These are phyloP conservation scores for Cryptosporidium ryanae DNA, from an alignment of 169 alveolate genomes.

Conservation along the genomic window DNA sequence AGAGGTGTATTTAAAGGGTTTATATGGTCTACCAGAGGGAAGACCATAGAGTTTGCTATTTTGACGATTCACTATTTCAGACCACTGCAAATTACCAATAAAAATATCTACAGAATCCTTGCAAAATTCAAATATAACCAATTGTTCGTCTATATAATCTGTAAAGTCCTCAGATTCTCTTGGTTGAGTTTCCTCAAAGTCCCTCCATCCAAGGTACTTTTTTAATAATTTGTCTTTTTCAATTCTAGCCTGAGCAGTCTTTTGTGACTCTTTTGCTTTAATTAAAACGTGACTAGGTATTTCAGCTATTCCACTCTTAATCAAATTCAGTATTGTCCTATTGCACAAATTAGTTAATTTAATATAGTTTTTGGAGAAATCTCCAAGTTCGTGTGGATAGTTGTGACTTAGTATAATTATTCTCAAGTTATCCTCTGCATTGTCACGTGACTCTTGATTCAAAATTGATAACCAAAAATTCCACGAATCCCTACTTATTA, in stretches of 20 bases:
- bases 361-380: neutral
- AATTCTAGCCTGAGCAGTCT: neutral
- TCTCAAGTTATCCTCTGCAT: conserved; percentile 2
- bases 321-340: neutral
- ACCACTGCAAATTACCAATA: conserved; percentile 64
- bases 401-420: conserved; percentile 19
- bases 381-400: conserved; percentile 24
- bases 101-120: conserved; percentile 64
- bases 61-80: conserved; percentile 46
- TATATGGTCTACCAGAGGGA: conserved; percentile 65
- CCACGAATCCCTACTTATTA: conserved; percentile 41
- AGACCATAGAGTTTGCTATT: conserved; percentile 42
- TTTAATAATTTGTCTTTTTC: conserved; percentile 10
- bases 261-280: conserved; percentile 1
- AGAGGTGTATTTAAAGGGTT: conserved; percentile 57
- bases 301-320: conserved; percentile 12
- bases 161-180: neutral
- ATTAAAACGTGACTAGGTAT: conserved; percentile 15
- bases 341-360: conserved; percentile 27
- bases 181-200: neutral
- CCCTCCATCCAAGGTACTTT: conserved; percentile 12
- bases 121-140: conserved; percentile 47
- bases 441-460: conserved; percentile 45
- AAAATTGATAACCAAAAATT: conserved; percentile 63
- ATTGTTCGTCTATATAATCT: conserved; percentile 2